Percentiles rank a stretch among this genome's conserved stretches.
These are phyloP conservation scores for Triticum turgidum DNA, from an alignment of 176 grass and related monocot species.

Conservation along the genomic window DNA sequence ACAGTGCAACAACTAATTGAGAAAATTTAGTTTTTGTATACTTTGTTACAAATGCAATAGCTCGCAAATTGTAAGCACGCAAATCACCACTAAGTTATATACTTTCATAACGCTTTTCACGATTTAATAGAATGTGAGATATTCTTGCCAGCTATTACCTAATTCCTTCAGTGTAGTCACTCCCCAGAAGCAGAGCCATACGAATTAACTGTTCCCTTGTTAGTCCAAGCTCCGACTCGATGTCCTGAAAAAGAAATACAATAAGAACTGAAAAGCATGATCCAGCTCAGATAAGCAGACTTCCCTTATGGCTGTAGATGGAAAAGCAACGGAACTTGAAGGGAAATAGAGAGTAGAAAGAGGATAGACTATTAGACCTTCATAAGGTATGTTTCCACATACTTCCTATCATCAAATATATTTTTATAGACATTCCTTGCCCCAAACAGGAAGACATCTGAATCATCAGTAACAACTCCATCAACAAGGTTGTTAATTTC, in stretches of 20 bases:
- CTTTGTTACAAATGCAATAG: slow-evolving; percentile 15
- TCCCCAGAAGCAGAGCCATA: slow-evolving; percentile 95
- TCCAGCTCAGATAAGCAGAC: neutral
- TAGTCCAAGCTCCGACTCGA: slow-evolving; percentile 89
- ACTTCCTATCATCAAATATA: slow-evolving; percentile 98
- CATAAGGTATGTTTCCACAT: slow-evolving; percentile 98
- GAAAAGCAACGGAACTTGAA: slow-evolving; percentile 24
- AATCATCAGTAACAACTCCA: slow-evolving; percentile 98
- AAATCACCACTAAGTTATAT: neutral
- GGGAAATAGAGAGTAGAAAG: slow-evolving; percentile 10
- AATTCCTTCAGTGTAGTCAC: slow-evolving; percentile 95
- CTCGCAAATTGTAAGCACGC: neutral
- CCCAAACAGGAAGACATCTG: slow-evolving; percentile 97
- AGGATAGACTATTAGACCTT: slow-evolving; percentile 75
- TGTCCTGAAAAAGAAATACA: slow-evolving; percentile 72
- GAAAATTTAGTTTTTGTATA: slow-evolving; percentile 12
- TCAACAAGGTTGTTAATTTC: slow-evolving; percentile 93
- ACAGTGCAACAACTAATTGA: slow-evolving; percentile 11
- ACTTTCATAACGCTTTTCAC: neutral
- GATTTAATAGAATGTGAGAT: slow-evolving; percentile 8
- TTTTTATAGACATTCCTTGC: slow-evolving; percentile 95
- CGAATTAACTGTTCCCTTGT: slow-evolving; percentile 83
- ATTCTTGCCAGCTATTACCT: slow-evolving; percentile 57
- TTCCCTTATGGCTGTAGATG: slow-evolving; percentile 1
- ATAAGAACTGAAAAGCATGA: slow-evolving; percentile 19